Percentiles rank a stretch among this genome's conserved stretches.
These are phyloP conservation scores for Geosmithia flava DNA, from an alignment of 2,329 filamentous ascomycete genomes.

Conservation along the genomic window DNA sequence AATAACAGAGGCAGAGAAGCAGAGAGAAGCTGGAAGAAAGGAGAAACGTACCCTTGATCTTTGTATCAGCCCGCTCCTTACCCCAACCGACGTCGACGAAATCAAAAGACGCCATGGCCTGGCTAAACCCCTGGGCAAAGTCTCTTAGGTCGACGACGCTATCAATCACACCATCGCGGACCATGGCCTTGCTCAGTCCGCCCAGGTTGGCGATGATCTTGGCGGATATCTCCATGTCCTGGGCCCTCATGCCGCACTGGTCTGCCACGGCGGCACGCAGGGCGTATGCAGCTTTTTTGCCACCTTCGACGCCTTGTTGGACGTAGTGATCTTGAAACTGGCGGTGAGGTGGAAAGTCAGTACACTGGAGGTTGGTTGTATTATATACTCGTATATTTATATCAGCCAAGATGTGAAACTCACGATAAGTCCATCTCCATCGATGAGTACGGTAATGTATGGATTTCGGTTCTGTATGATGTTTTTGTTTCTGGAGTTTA, in stretches of 20 bases:
- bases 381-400: not conserved
- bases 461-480: slow-evolving; percentile 35
- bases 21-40: not conserved
- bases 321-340: slow-evolving; percentile 47
- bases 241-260: slow-evolving; percentile 28
- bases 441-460: slow-evolving; percentile 49
- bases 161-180: slow-evolving; percentile 31
- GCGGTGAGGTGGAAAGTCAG: slow-evolving; percentile 3
- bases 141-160: slow-evolving; percentile 34
- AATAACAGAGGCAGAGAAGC: too few relatives aligned
- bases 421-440: slow-evolving; percentile 51
- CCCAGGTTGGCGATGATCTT: slow-evolving; percentile 43
- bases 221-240: slow-evolving; percentile 39
- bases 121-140: slow-evolving; percentile 48
- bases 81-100: slow-evolving; percentile 50
- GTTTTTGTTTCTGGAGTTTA: too few relatives aligned
- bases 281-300: slow-evolving; percentile 36
- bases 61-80: slow-evolving; percentile 46
- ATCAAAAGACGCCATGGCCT: slow-evolving; percentile 45
- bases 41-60: slow-evolving; percentile 40
- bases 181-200: slow-evolving; percentile 36
- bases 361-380: not conserved
- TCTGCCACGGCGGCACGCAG: slow-evolving; percentile 34
- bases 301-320: slow-evolving; percentile 40
- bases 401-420: slow-evolving; percentile 1